Percentiles rank a stretch among this genome's conserved stretches.
These are phyloP conservation scores for Heliamphora ciliata DNA, from an alignment of 179 eudicot genomes.

Conservation along the genomic window DNA sequence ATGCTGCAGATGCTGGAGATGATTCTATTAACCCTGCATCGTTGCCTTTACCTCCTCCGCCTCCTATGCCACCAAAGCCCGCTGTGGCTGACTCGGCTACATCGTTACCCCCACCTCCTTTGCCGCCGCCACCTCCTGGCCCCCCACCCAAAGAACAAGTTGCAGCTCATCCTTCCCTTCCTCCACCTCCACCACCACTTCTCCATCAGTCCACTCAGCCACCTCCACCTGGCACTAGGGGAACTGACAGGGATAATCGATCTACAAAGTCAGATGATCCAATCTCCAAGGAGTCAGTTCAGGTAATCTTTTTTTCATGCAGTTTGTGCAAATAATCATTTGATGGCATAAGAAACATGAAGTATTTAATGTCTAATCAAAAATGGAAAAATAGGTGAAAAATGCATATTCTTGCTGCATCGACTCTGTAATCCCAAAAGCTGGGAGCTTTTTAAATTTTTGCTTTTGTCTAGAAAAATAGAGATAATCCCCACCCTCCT, in stretches of 20 bases:
- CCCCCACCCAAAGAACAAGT: conserved; percentile 65
- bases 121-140: conserved; percentile 93
- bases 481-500: not conserved
- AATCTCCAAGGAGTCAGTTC: conserved; percentile 29
- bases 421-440: not conserved
- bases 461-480: not conserved
- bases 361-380: not conserved
- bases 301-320: conserved; percentile 32
- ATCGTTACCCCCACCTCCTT: conserved; percentile 56
- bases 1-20: conserved; percentile 44
- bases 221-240: conserved; percentile 65
- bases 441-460: not conserved
- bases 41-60: conserved; percentile 83
- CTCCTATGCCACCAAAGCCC: conserved; percentile 74
- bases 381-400: not conserved
- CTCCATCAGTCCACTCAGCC: conserved; percentile 52
- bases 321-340: not conserved
- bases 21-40: conserved; percentile 49
- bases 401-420: not conserved
- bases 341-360: not conserved
- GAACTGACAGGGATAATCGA: conserved; percentile 38
- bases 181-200: conserved; percentile 58
- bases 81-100: conserved; percentile 40
- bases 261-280: conserved; percentile 38
- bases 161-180: conserved; percentile 44